Conservation (phyloP, 208 protist species). For the Lotmaria passim region DNA sequence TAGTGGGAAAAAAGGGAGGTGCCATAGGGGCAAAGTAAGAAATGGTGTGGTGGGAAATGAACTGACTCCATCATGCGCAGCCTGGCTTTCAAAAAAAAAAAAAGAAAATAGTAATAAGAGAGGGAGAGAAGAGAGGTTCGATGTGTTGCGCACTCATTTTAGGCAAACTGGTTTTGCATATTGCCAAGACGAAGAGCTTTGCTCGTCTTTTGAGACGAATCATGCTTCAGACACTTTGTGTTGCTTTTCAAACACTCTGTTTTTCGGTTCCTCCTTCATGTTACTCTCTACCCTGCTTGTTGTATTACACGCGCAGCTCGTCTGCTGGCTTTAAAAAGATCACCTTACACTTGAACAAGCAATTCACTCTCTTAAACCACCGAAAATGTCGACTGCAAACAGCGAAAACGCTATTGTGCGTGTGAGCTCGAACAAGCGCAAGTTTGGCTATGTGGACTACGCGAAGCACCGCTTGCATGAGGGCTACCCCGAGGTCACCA, state of each 20-base stretch:
- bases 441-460: conserved; percentile 86
- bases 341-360: conserved; percentile 2
- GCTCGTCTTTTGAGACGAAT: too few relatives aligned
- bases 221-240: too few relatives aligned
- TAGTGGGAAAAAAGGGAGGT: too few relatives aligned
- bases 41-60: too few relatives aligned
- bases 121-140: too few relatives aligned
- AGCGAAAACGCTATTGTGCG: conserved; percentile 64
- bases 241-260: not conserved
- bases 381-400: conserved; percentile 39
- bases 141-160: too few relatives aligned
- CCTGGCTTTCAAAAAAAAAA: too few relatives aligned
- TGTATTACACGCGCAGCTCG: not conserved
- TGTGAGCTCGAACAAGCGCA: conserved; percentile 78
- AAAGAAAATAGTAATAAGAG: too few relatives aligned
- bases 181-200: too few relatives aligned
- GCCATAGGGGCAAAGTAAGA: too few relatives aligned
- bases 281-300: not conserved
- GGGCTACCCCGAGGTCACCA: conserved; percentile 63
- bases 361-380: conserved; percentile 12
- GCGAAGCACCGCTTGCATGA: conserved; percentile 86
- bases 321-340: conserved; percentile 10
- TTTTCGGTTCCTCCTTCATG: not conserved
- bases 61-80: too few relatives aligned
- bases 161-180: too few relatives aligned